Base-by-base conservation (phyloP, 805 yeast species). In the Candida montana region DNA sequence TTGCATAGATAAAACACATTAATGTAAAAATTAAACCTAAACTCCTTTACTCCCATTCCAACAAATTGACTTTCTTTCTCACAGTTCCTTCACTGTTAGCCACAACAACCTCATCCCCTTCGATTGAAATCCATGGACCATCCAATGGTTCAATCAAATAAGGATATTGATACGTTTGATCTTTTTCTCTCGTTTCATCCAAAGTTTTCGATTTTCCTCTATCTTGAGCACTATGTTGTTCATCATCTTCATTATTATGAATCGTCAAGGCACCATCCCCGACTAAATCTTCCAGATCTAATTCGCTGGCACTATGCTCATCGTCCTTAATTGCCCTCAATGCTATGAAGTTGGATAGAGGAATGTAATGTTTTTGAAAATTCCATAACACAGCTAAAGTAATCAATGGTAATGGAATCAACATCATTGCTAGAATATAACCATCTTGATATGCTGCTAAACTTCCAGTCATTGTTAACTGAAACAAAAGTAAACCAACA, bases 401-500 rank as follows among this genome's bases (percentile, higher is more conserved):
- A 4, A 79, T 61, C 6, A 86, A 52, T 2, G 96, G 95, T 33
- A 90, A 65, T 3, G 97, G 97, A 3, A 79, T 65, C 35, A 93
- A 63, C 48, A 77, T 72, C 38, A 82, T 67, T 0, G 96, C 88
- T 33, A 87, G 67, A 5, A 78, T 63, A 67, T 81, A 89, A 1
- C 95, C 95, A 46, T 82, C 78, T 53, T 84, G 88, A 42, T 87
- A 72, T 2, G 77, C 74, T 0, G 86, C 89, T 45, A 91, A 69
- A 0, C 95, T 80, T 3, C 98, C 98, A 0, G 91, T 88, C 86
- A 90, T 89, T 11, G 96, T 88, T 45, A 91, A 64, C 57, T 93
- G 99, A 61, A 91, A 89, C 13, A 91, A 68, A 27, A 85, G 62
- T 20, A 91, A 63, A 0, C 98, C 98, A 44, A 88, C 58, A 41